Evolutionary conservation across 257 asterid genomes (phyloP).

Genomic region (Solanum sejunctum): DNA sequence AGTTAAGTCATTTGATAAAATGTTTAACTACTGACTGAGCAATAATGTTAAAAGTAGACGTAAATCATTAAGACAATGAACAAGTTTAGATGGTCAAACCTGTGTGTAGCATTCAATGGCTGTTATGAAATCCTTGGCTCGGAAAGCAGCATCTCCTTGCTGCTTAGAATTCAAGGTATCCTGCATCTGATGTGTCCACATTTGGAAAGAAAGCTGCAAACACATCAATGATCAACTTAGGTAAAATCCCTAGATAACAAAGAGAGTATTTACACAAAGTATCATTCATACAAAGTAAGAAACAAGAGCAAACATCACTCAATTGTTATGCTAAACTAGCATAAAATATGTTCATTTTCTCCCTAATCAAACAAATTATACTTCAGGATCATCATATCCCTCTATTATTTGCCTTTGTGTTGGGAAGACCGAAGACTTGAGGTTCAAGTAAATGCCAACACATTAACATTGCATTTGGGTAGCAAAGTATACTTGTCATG

Average conservation of each 20-base stretch:
- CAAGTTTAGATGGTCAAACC: conserved; percentile 17
- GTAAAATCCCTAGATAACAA: background rate
- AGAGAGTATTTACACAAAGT: background rate
- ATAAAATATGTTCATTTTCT: background rate
- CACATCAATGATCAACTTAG: background rate
- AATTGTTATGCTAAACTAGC: background rate
- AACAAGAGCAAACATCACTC: background rate
- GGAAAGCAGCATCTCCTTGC: conserved; percentile 90
- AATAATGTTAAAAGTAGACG: background rate
- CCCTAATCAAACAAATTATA: background rate
- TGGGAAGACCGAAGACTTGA: background rate
- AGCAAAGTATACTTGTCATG: background rate
- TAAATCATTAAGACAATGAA: background rate
- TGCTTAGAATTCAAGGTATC: conserved; percentile 75
- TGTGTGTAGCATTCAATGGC: conserved; percentile 79
- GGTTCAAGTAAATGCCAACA: background rate
- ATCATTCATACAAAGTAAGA: background rate
- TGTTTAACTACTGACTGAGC: background rate
- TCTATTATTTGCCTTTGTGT: background rate
- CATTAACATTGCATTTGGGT: background rate
- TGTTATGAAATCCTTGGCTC: conserved; percentile 66
- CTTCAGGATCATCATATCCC: background rate
- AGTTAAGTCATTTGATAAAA: background rate
- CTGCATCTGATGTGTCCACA: conserved; percentile 99
- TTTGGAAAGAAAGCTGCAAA: conserved; percentile 86